Conservation (phyloP, 2,329 filamentous ascomycete species). For the Phoma sp. region DNA sequence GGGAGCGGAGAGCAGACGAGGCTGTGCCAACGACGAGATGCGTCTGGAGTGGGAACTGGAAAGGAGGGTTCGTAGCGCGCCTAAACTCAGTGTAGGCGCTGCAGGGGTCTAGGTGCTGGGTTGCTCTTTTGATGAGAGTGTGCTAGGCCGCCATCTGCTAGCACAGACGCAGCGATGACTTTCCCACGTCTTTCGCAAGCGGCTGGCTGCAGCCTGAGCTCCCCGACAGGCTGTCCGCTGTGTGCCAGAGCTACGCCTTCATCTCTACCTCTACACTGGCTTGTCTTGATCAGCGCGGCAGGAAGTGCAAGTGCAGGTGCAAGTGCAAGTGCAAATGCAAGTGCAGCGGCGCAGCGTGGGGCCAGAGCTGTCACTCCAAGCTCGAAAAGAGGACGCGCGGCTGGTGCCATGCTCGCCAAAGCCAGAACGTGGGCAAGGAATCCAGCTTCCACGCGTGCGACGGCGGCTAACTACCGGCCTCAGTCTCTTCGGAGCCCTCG, state of each 20-base stretch:
- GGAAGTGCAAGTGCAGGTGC: background rate
- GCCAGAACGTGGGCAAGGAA: background rate
- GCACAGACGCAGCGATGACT: background rate
- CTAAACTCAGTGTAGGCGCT: constrained; percentile 5
- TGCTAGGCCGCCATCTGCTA: constrained; percentile 4
- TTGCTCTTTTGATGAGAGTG: constrained; percentile 2
- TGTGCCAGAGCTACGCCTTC: background rate
- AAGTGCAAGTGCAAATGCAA: background rate
- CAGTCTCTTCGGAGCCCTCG: too few relatives aligned
- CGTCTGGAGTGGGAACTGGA: constrained; percentile 8
- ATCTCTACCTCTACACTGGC: background rate
- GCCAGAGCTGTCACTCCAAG: background rate
- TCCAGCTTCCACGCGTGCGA: too few relatives aligned
- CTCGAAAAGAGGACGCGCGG: background rate
- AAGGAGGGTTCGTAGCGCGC: constrained; percentile 11
- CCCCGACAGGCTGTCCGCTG: background rate
- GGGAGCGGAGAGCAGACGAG: constrained; percentile 4
- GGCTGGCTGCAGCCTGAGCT: background rate
- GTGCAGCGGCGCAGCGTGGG: constrained; percentile 2
- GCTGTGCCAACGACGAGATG: constrained; percentile 12
- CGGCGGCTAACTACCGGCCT: background rate
- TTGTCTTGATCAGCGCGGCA: background rate
- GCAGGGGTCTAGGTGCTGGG: constrained; percentile 1
- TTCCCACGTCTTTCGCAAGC: background rate
- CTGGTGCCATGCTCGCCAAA: background rate